phyloP scores from a whole-genome alignment of 1,284 basidiomycete species.

The Peniophora sp. region DNA sequence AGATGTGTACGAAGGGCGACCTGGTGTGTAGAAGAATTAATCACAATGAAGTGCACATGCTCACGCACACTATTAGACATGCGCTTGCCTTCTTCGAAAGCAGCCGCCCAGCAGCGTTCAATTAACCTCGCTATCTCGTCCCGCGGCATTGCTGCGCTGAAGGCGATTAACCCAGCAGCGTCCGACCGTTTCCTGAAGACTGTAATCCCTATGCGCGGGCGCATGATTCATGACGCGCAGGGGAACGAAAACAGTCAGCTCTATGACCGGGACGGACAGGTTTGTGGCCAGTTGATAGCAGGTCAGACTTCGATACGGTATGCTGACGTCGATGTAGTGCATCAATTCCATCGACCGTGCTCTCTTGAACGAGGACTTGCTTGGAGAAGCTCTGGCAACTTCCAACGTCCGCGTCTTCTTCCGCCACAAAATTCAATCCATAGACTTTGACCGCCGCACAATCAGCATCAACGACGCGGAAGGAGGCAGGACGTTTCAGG shows the following conservation, averaged over 20 bases:
- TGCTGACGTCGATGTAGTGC: conserved; percentile 40
- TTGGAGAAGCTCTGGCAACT: conserved; percentile 59
- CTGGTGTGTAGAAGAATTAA: conserved; percentile 46
- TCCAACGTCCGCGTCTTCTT: conserved; percentile 70
- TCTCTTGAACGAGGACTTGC: conserved; percentile 80
- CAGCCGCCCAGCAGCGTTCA: conserved; percentile 65
- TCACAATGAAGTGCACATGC: conserved; percentile 10
- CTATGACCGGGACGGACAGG: conserved; percentile 86
- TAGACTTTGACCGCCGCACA: conserved; percentile 66
- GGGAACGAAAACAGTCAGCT: conserved; percentile 73
- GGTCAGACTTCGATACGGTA: conserved; percentile 13
- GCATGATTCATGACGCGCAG: conserved; percentile 86
- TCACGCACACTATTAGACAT: conserved; percentile 41
- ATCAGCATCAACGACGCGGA: conserved; percentile 41
- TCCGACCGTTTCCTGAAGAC: conserved; percentile 71
- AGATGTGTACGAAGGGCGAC: conserved; percentile 81
- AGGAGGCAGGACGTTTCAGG: conserved; percentile 35
- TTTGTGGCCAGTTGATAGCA: conserved; percentile 25
- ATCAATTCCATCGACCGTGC: conserved; percentile 92
- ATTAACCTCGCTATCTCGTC: conserved; percentile 97
- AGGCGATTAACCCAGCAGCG: conserved; percentile 69
- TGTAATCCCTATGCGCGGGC: conserved; percentile 89
- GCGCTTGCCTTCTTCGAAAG: conserved; percentile 60
- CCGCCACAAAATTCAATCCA: conserved; percentile 67
- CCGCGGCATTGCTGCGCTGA: conserved; percentile 83